Base-by-base conservation (phyloP, 768 basidiomycete genomes). In the Amanita rubescens region DNA sequence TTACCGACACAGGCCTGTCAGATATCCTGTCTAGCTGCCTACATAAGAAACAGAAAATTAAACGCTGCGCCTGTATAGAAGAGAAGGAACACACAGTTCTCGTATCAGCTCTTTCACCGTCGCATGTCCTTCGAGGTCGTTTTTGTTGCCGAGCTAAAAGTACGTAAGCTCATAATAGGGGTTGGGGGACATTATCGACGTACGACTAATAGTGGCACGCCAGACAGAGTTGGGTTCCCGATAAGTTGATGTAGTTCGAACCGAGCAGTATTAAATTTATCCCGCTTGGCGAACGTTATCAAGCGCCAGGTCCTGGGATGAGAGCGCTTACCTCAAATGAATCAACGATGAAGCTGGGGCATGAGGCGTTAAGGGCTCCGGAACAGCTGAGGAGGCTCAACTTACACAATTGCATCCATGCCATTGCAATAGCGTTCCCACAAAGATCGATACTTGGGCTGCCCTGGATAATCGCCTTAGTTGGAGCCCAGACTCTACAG, bases 351-450 rank as follows among this genome's bases (percentile, higher is more conserved):
- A 91, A 94, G 17, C 93, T 95, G 62, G 27, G 37, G 27, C 3
- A 41, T 27, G 32, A 24, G 30, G 20, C 53, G 19, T 39, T 9
- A 25, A 9, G 17, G 35, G 46, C 49, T 47, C n/a, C 54, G 35
- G 15, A 43, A 5, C 33, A 38, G 17, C 41, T 10, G 47, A 37
- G 58, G 32, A n/a, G 24, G 24, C 43, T 17, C 27, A 39, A 67
- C 87, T 62, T 66, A 94, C 91, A 95, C 80, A 33, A 96, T 84
- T 22, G 94, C 94, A 63, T 95, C 91, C 1, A 91, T 91, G 8
- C 93, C 94, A 57, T 85, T 81, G 68, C 92, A 94, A 67, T 95
- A 96, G 41, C 94, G 76, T 67, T 94, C 91, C 90, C 91, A 96
- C 85, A 94, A 93, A 33, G 89, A 90, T 41, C 94, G 82, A 65